Base-by-base conservation (phyloP, 305 asterid genomes). In the Striga hermonthica region DNA sequence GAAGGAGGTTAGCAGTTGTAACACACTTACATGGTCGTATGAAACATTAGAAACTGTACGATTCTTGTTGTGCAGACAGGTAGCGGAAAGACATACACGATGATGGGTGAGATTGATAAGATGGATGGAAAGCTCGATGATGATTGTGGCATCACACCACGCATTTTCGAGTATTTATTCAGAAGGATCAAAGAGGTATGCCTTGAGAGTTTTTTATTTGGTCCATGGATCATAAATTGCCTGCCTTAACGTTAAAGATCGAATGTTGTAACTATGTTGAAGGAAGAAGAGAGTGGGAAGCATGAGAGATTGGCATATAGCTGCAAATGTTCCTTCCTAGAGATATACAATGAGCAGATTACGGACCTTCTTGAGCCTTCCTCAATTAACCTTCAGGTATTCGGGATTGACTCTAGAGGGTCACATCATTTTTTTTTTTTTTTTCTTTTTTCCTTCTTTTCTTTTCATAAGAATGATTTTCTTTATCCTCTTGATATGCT, bases 311-410 rank as follows among this genome's bases (percentile, higher is more conserved):
- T 90, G 67, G 69, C 76, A 64, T 90, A 83, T 72, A 87, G 88
- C 80, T 90, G 97, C 84, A 90, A 83, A 74, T 89, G 97, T 71
- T 89, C 95, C 38, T 89, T 89, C 78, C 78, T 85, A 35, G 97
- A 89, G 86, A 87, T 89, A 72, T 89, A 89, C 74, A 89, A 89
- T 53, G 97, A 89, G 76, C 97, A 89, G 40, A 87, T 90, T 78
- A 87, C 94, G 1, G 97, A 90, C 75, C 97, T 90, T 74, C 94
- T 90, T 9, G 95, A 90, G 72, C 91, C 94, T 78, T 82, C 95
- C 53, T 82, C 91, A 12, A 85, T 81, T 69, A 90, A 90, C 80
- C 75, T 90, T 53, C 95, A 82, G 82, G 97, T 89, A 72, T 61
- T 44, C 56, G 44, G 3, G 57, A 40, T 63, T 36, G 57, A 48